Base-by-base conservation (phyloP, 441 rosid genomes). In the Melastoma candidum region DNA sequence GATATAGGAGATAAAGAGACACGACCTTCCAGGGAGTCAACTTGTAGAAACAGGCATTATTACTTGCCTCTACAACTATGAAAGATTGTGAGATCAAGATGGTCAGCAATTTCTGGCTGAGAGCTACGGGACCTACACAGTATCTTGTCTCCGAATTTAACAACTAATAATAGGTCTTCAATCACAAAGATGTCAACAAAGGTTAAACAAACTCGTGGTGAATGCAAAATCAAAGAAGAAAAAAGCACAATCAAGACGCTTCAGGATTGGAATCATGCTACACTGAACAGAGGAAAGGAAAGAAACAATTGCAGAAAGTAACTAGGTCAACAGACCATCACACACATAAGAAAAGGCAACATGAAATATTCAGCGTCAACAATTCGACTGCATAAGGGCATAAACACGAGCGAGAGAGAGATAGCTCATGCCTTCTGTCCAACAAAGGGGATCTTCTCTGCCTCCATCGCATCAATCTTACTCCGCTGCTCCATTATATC, bases 381-480 rank as follows among this genome's bases (percentile, higher is more conserved):
- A 32, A 32, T 32, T 32, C 8, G 41, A 32, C 8, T 32, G 41
- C 41, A 32, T 32, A 4, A 17, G 22, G 41, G 8, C 41, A 32
- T 32, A 32, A 32, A 32, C 41, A 32, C 8, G 8, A 14, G 47
- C 32, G 14, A 41, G 14, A 44, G 36, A 12, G 13, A 45, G 29
- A 29, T 4, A 11, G 64, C 51, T 44, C 56, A 5, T 39, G 39
- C 64, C 64, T 60, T 60, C 46, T 60, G 57, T 12, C 64, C 64
- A 3, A 60, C 57, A 5, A 36, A 60, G 12, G 57, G 51, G 41
- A 52, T 60, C 56, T 60, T 60, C 64, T 60, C 64, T 10, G 64
- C 53, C 24, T 60, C 64, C 50, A 26, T 25, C 1, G 51, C 39
- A 36, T 22, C 7, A 44, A 60, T 60, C 27, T 60, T 57, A 11